phyloP scores from a whole-genome alignment of 805 yeast species.

The Dipodascus albidus region DNA sequence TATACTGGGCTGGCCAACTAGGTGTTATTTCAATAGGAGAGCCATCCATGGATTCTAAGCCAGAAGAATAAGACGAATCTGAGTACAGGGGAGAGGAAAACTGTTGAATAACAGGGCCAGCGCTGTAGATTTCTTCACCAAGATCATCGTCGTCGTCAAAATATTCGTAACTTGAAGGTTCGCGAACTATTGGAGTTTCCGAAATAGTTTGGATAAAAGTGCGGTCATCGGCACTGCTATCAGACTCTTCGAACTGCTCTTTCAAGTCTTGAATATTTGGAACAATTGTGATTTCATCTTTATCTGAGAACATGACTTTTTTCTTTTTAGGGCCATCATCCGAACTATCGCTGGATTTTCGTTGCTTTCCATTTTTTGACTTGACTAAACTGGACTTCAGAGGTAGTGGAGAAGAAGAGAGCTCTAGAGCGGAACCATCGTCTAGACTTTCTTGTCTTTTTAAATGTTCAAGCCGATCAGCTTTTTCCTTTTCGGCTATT shows the following conservation, averaged over 20 bases:
- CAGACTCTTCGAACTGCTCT: constrained; percentile 9
- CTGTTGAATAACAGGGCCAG: constrained; percentile 1
- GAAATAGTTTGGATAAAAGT: not conserved
- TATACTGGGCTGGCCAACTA: constrained; percentile 4
- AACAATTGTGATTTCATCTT: constrained; percentile 7
- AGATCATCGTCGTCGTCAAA: constrained; percentile 4
- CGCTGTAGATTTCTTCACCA: not conserved
- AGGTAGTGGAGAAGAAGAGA: constrained; percentile 4
- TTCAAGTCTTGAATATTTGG: constrained; percentile 2
- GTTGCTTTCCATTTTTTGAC: constrained; percentile 1
- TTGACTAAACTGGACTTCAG: constrained; percentile 11
- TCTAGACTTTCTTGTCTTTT: constrained; percentile 3
- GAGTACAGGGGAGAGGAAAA: constrained; percentile 1
- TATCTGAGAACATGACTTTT: constrained; percentile 16
- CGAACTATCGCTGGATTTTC: not conserved
- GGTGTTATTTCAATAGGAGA: not conserved
- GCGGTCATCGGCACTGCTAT: constrained; percentile 2
- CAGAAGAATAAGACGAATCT: not conserved
- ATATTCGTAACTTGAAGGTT: constrained; percentile 1
- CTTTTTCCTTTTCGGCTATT: constrained; percentile 1
- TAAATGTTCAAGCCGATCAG: not conserved
- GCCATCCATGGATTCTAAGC: not conserved
- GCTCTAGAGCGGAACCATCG: constrained; percentile 3
- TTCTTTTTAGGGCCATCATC: constrained; percentile 4
- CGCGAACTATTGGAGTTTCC: not conserved